These are phyloP conservation scores for Trichoderma aggressivum DNA, from an alignment of 2,329 filamentous ascomycete species.

Conservation along the genomic window DNA sequence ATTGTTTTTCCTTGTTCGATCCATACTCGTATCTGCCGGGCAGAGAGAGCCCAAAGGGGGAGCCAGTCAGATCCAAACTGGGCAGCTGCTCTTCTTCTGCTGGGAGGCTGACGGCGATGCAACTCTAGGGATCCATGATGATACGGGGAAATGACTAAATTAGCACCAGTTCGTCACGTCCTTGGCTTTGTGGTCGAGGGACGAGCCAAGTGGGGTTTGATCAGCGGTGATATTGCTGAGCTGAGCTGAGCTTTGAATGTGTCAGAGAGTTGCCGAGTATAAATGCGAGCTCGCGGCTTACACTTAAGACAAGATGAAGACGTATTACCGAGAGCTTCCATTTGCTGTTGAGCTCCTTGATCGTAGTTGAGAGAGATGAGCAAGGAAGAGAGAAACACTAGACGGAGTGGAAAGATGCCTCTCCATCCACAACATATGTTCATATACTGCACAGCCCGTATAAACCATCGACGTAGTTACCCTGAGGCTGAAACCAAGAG, in stretches of 20 bases:
- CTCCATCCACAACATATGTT: neutral
- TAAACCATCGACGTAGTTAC: neutral
- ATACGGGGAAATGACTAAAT: neutral
- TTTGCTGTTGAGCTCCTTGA: too few relatives aligned
- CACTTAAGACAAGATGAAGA: neutral
- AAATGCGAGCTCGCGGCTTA: neutral
- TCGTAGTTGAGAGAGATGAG: neutral
- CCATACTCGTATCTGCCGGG: neutral
- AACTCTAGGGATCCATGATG: neutral
- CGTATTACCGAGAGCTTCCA: neutral
- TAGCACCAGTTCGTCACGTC: neutral
- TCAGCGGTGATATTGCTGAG: neutral
- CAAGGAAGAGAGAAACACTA: neutral
- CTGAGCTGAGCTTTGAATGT: neutral
- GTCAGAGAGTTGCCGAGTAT: neutral
- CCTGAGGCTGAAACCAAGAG: neutral
- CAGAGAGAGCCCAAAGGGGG: neutral
- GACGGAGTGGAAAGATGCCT: neutral
- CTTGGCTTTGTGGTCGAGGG: neutral
- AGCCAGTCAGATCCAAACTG: neutral
- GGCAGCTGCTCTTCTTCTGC: neutral
- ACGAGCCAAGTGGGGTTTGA: constrained; percentile 1
- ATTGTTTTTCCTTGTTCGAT: neutral
- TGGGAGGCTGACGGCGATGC: neutral
- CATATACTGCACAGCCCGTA: neutral